phyloP scores from a whole-genome alignment of 495 filamentous ascomycete genomes.

The Immersiella caudata region DNA sequence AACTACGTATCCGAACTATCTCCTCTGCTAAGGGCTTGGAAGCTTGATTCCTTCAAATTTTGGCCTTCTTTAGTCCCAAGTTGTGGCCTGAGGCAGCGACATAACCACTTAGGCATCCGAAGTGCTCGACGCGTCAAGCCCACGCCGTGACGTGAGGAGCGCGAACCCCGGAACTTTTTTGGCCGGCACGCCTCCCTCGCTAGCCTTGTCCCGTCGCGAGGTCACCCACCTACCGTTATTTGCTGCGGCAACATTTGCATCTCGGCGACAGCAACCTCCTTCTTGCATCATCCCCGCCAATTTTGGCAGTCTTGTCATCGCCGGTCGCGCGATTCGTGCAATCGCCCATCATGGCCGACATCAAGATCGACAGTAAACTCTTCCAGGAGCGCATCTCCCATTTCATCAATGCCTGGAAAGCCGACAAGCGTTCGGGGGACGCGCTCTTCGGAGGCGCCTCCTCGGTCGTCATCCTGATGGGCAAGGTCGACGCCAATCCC shows the following conservation, averaged over 20 bases:
- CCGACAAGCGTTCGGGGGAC: slow-evolving; percentile 83
- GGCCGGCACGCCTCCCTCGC: background rate
- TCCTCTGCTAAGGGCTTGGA: too few species aligned
- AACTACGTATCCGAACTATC: too few species aligned
- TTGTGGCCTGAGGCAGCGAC: slow-evolving; percentile 16
- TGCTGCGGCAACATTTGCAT: slow-evolving; percentile 24
- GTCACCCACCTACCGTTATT: slow-evolving; percentile 17
- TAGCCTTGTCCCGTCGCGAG: slow-evolving; percentile 11
- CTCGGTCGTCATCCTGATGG: slow-evolving; percentile 87
- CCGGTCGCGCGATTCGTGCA: slow-evolving; percentile 31
- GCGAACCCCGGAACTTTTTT: slow-evolving; percentile 16
- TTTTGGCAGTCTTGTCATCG: slow-evolving; percentile 29
- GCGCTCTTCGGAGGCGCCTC: slow-evolving; percentile 79
- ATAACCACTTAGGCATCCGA: background rate
- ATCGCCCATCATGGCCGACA: slow-evolving; percentile 57
- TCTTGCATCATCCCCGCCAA: slow-evolving; percentile 20
- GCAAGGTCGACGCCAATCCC: slow-evolving; percentile 85
- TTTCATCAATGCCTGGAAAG: slow-evolving; percentile 90
- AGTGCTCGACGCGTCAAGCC: slow-evolving; percentile 2
- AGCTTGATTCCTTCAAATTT: too few species aligned
- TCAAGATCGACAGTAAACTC: slow-evolving; percentile 86
- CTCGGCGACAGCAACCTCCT: slow-evolving; percentile 23
- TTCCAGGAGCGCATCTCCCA: slow-evolving; percentile 91
- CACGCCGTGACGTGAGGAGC: slow-evolving; percentile 6
- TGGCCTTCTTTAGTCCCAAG: too few species aligned